A percentile compares a stretch with the other conserved stretches of the same genome.
Conservation (phyloP, 2,329 filamentous ascomycete species). For the Diplocarpon rosae region DNA sequence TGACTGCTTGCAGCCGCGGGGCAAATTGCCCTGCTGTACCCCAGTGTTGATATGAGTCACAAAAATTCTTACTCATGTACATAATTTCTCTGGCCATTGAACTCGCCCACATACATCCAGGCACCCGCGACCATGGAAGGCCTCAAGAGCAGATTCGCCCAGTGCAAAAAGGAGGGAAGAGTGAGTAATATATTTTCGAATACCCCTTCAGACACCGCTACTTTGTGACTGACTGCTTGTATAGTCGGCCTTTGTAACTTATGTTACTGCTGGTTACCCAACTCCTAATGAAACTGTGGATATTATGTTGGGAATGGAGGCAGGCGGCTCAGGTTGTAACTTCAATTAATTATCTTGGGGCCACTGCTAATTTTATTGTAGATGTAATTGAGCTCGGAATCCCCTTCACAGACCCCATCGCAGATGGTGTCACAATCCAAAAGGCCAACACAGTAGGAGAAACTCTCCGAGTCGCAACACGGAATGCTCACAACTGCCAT, state of each 20-base stretch:
- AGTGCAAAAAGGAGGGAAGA: constrained; percentile 41
- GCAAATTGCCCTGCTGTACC: constrained; percentile 1
- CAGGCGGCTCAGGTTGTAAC: constrained; percentile 70
- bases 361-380: constrained; percentile 27
- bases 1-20: constrained; percentile 16
- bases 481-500: constrained; percentile 13
- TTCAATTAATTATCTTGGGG: not conserved
- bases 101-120: not conserved
- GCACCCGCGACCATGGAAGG: constrained; percentile 30
- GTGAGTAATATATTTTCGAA: constrained; percentile 20
- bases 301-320: constrained; percentile 81
- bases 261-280: constrained; percentile 91
- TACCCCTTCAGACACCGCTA: not conserved
- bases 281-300: constrained; percentile 70
- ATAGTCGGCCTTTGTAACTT: constrained; percentile 67
- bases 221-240: constrained; percentile 7
- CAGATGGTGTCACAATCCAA: constrained; percentile 94
- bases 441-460: constrained; percentile 69
- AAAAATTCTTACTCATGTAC: constrained; percentile 1
- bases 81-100: constrained; percentile 14
- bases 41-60: constrained; percentile 13
- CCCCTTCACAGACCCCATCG: constrained; percentile 96
- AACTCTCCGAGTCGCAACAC: not conserved
- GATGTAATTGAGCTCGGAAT: constrained; percentile 94
- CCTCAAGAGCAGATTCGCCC: constrained; percentile 44